Conservation (phyloP, 352 stramenopile genomes). For the Pythium brachiatum region DNA sequence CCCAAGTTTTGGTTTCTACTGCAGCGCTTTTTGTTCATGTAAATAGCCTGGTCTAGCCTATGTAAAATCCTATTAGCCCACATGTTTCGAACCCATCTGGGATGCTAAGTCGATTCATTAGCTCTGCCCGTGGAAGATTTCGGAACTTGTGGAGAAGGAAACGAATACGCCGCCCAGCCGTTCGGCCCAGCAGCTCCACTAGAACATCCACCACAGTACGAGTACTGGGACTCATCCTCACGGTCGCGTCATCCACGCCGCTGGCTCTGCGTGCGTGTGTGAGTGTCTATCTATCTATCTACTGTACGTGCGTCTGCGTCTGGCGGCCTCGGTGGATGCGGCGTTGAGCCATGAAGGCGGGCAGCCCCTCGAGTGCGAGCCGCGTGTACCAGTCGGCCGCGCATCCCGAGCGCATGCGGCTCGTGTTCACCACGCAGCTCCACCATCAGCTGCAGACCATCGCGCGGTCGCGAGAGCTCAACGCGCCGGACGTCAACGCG, state of each 20-base stretch:
- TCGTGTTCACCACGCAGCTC: conserved; percentile 74
- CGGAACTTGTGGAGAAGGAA: neutral
- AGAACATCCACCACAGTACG: neutral
- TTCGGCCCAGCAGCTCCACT: neutral
- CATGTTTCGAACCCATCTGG: neutral
- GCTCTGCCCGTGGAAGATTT: neutral
- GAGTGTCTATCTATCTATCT: too few relatives aligned
- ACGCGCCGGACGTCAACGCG: neutral
- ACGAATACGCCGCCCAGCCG: neutral
- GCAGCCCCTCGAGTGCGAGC: neutral
- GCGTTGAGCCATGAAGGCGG: neutral
- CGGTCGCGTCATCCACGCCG: too few relatives aligned
- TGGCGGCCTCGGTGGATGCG: neutral
- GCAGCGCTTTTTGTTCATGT: neutral
- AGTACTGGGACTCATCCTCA: neutral
- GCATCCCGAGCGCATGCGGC: conserved; percentile 42
- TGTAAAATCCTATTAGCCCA: too few relatives aligned
- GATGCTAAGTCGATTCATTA: neutral
- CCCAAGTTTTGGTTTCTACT: too few relatives aligned
- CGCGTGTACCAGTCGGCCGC: conserved; percentile 37
- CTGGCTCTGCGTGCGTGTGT: neutral
- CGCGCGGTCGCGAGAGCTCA: conserved; percentile 57
- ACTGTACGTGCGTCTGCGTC: neutral
- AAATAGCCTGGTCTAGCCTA: conserved; percentile 12
- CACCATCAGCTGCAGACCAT: conserved; percentile 71